Evolutionary conservation across 1,284 basidiomycete species (phyloP).

Genomic region (Peniophora sp.): DNA sequence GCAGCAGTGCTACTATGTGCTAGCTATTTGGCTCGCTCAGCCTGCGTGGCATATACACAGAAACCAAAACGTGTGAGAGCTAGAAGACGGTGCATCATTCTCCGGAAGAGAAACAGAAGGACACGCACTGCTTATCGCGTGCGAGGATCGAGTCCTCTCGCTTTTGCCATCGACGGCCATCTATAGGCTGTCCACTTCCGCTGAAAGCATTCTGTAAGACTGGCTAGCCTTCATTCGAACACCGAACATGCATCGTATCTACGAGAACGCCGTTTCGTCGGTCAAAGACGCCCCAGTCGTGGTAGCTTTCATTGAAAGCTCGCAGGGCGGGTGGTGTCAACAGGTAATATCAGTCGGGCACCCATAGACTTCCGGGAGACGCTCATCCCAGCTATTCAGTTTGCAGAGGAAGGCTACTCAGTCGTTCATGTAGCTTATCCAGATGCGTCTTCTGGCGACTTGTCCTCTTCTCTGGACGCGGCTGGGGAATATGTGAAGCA

Average conservation of each 20-base stretch:
- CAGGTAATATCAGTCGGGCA: constrained; percentile 21
- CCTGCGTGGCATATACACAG: no score
- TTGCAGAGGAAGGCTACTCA: constrained; percentile 36
- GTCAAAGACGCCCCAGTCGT: constrained; percentile 9
- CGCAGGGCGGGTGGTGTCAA: constrained; percentile 26
- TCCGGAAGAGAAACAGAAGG: no score
- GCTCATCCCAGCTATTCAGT: constrained; percentile 17
- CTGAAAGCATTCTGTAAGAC: no score
- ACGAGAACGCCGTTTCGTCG: constrained; percentile 11
- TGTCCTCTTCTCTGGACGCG: constrained; percentile 15
- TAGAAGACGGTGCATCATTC: no score
- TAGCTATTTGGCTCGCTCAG: no score
- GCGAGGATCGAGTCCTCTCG: no score
- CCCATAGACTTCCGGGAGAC: not conserved
- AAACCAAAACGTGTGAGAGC: no score
- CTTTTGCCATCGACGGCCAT: no score
- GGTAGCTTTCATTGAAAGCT: constrained; percentile 11
- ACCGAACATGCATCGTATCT: constrained; percentile 6
- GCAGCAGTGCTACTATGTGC: no score
- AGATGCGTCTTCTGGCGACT: constrained; percentile 8
- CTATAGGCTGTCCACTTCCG: no score
- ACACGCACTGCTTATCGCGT: no score
- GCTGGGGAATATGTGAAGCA: constrained; percentile 10
- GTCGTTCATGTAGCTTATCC: constrained; percentile 26
- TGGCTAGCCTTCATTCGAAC: constrained; percentile 1